Percentiles rank a stretch among this genome's conserved stretches.
These are phyloP conservation scores for Eutrema yunnanense DNA, from an alignment of 345 rosid genomes.

Conservation along the genomic window DNA sequence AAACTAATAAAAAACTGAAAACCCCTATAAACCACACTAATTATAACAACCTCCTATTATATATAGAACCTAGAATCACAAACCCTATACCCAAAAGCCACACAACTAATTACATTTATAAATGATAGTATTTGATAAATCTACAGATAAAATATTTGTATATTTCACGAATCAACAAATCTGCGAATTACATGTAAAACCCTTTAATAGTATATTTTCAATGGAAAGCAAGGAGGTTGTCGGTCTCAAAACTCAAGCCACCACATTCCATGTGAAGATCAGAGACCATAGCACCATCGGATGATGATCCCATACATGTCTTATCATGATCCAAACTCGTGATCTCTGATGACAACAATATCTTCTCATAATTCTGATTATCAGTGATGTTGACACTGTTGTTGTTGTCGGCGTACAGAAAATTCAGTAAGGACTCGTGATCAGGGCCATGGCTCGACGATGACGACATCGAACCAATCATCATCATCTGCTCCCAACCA, in stretches of 20 bases:
- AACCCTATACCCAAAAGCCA: constrained; percentile 22
- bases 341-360: constrained; percentile 17
- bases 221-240: constrained; percentile 6
- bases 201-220: constrained; percentile 6
- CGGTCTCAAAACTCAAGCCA: constrained; percentile 28
- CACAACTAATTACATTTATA: constrained; percentile 17
- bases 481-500: constrained; percentile 32
- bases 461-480: constrained; percentile 20
- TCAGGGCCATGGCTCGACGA: constrained; percentile 26
- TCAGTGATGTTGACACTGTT: constrained; percentile 14
- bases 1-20: not conserved
- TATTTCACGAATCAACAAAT: constrained; percentile 29
- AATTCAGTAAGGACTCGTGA: constrained; percentile 27
- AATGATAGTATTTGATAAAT: not conserved
- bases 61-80: constrained; percentile 1
- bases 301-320: constrained; percentile 26
- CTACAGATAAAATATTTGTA: not conserved
- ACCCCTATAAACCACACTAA: not conserved
- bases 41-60: constrained; percentile 8
- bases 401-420: constrained; percentile 18
- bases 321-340: constrained; percentile 22
- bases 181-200: not conserved
- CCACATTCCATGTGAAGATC: constrained; percentile 24
- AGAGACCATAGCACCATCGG: constrained; percentile 25
- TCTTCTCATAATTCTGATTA: constrained; percentile 21